These are phyloP conservation scores for Cyathus striatus DNA, from an alignment of 768 basidiomycete genomes.

Conservation along the genomic window DNA sequence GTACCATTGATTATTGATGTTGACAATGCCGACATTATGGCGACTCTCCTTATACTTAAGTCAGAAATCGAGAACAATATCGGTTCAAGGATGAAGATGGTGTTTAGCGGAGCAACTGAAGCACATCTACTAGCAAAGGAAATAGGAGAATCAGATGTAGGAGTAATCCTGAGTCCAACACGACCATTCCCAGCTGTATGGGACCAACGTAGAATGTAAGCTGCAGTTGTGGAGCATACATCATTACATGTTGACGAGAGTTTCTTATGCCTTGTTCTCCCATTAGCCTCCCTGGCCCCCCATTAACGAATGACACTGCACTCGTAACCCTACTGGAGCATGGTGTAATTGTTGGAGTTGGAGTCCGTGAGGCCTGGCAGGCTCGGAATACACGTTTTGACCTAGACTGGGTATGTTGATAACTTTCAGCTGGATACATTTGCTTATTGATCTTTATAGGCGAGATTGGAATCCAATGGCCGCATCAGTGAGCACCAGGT, in stretches of 20 bases:
- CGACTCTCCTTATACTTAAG: slow-evolving; percentile 68
- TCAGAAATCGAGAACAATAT: slow-evolving; percentile 48
- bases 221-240: background rate
- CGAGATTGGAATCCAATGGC: slow-evolving; percentile 37
- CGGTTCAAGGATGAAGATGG: slow-evolving; percentile 42
- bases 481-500: slow-evolving; percentile 35
- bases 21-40: slow-evolving; percentile 79
- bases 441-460: slow-evolving; percentile 17
- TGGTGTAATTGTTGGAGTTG: slow-evolving; percentile 71
- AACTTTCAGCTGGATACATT: background rate
- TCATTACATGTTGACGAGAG: slow-evolving; percentile 1
- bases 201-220: slow-evolving; percentile 67
- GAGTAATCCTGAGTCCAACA: slow-evolving; percentile 46
- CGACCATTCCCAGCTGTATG: slow-evolving; percentile 70
- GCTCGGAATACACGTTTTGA: slow-evolving; percentile 80
- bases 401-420: slow-evolving; percentile 66
- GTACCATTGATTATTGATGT: slow-evolving; percentile 74
- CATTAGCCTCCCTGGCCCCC: slow-evolving; percentile 62
- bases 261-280: background rate
- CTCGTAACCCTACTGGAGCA: slow-evolving; percentile 59
- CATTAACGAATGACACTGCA: slow-evolving; percentile 49
- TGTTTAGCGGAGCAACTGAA: slow-evolving; percentile 63
- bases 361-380: slow-evolving; percentile 57
- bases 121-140: slow-evolving; percentile 68
- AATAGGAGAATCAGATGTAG: slow-evolving; percentile 44